Evolutionary conservation across 768 basidiomycete genomes (phyloP).

Genomic region (Suillus hirtellus): DNA sequence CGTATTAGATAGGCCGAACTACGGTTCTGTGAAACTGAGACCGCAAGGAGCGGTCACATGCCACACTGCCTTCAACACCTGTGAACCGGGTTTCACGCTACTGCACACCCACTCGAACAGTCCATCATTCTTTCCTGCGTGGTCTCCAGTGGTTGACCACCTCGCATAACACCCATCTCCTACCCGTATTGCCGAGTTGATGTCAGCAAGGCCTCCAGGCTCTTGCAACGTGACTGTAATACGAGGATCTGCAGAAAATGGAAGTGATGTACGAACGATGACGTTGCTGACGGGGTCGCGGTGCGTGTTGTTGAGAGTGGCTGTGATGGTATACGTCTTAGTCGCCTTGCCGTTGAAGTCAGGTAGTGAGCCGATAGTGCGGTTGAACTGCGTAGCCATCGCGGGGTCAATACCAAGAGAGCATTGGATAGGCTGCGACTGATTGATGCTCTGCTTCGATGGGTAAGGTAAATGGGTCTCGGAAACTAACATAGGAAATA

Average conservation of each 20-base stretch:
- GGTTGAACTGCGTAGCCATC: slow-evolving; percentile 21
- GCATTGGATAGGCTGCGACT: slow-evolving; percentile 23
- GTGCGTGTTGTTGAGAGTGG: slow-evolving; percentile 20
- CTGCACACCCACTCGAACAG: slow-evolving; percentile 32
- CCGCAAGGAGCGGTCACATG: slow-evolving; percentile 29
- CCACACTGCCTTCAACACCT: slow-evolving; percentile 29
- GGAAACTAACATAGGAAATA: neutral
- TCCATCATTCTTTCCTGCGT: slow-evolving; percentile 23
- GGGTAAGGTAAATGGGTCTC: neutral
- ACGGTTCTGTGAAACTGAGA: slow-evolving; percentile 18
- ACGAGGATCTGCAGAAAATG: slow-evolving; percentile 27
- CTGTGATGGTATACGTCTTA: slow-evolving; percentile 22
- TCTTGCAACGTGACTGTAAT: slow-evolving; percentile 30
- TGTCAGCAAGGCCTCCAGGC: slow-evolving; percentile 26
- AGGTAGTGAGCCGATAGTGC: slow-evolving; percentile 15
- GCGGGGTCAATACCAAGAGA: slow-evolving; percentile 20
- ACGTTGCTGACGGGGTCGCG: slow-evolving; percentile 13
- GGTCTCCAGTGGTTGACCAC: slow-evolving; percentile 22
- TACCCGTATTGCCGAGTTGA: slow-evolving; percentile 17
- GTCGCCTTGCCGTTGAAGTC: slow-evolving; percentile 11
- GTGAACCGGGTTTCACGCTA: slow-evolving; percentile 23
- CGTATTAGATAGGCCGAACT: neutral
- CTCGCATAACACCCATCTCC: slow-evolving; percentile 18
- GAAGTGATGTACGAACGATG: slow-evolving; percentile 29
- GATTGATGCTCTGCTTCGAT: slow-evolving; percentile 13